Evolutionary conservation across 2,329 filamentous ascomycete species (phyloP), one percentile per base, ranked within the genome.

Genomic region (Ophiosphaerella herpotricha): DNA sequence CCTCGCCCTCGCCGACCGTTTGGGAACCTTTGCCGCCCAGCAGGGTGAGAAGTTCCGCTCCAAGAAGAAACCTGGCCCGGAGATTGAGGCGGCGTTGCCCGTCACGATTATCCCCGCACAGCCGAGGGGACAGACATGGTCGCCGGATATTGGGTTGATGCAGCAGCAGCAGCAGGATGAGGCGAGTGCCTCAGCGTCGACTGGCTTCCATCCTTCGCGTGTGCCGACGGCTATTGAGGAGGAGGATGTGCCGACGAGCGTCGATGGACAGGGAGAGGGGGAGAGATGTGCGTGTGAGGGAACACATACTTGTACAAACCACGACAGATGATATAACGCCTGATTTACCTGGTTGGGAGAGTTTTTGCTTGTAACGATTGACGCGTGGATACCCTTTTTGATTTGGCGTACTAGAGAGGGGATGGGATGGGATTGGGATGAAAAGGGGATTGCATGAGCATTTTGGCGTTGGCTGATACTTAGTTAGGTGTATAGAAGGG

Each of bases 21-120:
- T 80, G 0, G 78, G 78, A 40, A 76, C 76, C 2, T 75, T 83
- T 44, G 77, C 80, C 9, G 74, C 80, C 4, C 75, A 81, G 39
- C 74, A 78, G 54, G 76, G 76, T 41, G 74, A 80, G 43, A 73
- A 69, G 37, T 71, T 77, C 38, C 74, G 63, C 53, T 77, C 68
- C 41, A 74, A 65, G 65, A 76, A 60, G 57, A 65, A 60, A 40
- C 68, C 43, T 29, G 63, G 56, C 14, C 61, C 66, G 14, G 61
- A 67, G 36, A 58, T 68, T 3, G 75, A 78, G 16, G 64, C 66
- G 6, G 72, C 79, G 16, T 60, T 85, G 11, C 82, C 82, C 2
- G 78, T 85, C 16, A 86, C 82, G 0, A 77, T 86, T 26, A 84
- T 87, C 43, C 84, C 84, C 3, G 82, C 83, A 4, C 81, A 83